These are phyloP conservation scores for Aegilops umbellulata DNA, from an alignment of 176 grass and related monocot genomes.

Conservation along the genomic window DNA sequence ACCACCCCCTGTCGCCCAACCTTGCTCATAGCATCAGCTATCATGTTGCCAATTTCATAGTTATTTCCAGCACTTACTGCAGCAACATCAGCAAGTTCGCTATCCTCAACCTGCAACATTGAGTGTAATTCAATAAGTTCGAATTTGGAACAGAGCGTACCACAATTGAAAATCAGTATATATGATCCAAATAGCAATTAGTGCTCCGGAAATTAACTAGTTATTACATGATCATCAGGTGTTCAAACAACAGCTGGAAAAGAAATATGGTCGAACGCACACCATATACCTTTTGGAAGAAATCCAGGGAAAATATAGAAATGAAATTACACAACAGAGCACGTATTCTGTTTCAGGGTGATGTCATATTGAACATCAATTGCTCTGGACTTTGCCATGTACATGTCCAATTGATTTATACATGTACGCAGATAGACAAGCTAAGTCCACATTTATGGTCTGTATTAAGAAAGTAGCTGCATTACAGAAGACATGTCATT, in stretches of 20 bases:
- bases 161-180: background rate
- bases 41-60: slow-evolving; percentile 64
- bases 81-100: slow-evolving; percentile 63
- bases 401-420: background rate
- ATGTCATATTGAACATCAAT: background rate
- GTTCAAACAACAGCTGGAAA: background rate
- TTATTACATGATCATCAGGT: background rate
- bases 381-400: background rate
- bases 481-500: background rate
- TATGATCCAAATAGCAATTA: background rate
- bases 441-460: background rate
- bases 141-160: background rate
- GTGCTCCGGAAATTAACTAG: background rate
- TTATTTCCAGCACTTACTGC: slow-evolving; percentile 62
- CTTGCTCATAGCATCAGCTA: slow-evolving; percentile 67
- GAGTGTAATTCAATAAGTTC: background rate
- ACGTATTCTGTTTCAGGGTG: background rate
- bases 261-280: background rate
- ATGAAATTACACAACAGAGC: background rate
- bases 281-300: background rate
- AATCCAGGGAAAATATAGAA: background rate
- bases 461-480: background rate
- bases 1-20: slow-evolving; percentile 65
- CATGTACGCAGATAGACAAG: background rate
- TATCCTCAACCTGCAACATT: slow-evolving; percentile 51